Percentiles rank a stretch among this genome's conserved stretches.
These are phyloP conservation scores for Luzula sylvatica DNA, from an alignment of 176 grass and related monocot species.

Conservation along the genomic window DNA sequence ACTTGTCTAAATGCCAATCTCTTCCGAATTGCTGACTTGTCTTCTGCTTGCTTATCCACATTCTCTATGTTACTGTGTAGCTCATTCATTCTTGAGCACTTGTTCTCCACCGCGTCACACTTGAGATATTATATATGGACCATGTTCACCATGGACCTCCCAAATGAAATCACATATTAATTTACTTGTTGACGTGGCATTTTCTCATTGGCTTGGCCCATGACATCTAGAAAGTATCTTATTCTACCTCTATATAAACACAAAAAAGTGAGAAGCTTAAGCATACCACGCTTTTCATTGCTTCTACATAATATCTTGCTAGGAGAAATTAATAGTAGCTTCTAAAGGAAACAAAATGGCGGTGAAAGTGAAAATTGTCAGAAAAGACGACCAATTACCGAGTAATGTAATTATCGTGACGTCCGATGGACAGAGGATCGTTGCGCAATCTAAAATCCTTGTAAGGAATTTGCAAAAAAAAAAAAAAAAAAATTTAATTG, in stretches of 20 bases:
- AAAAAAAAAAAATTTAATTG: neutral
- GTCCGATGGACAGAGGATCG: slow-evolving; percentile 62
- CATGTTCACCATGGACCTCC: neutral
- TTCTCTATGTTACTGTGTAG: slow-evolving; percentile 3
- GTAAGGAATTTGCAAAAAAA: slow-evolving; percentile 11
- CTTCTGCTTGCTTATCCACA: slow-evolving; percentile 9
- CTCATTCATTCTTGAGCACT: neutral
- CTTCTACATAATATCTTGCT: neutral
- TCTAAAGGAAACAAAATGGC: neutral
- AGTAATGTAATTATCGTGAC: slow-evolving; percentile 51
- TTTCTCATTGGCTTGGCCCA: too few relatives aligned
- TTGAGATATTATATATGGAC: neutral
- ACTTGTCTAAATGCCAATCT: neutral
- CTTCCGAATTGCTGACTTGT: slow-evolving; percentile 12
- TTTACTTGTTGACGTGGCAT: neutral
- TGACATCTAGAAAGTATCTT: neutral
- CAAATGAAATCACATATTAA: neutral
- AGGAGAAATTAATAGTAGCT: neutral
- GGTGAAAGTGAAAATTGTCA: neutral
- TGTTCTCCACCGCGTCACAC: neutral
- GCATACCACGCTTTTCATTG: neutral
- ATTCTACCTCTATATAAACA: neutral
- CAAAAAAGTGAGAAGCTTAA: too few relatives aligned
- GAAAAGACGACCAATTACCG: neutral
- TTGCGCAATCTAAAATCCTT: slow-evolving; percentile 64